Evolutionary conservation across 2,329 filamentous ascomycete species (phyloP).

Genomic region (Aspergillus pseudoterreus): DNA sequence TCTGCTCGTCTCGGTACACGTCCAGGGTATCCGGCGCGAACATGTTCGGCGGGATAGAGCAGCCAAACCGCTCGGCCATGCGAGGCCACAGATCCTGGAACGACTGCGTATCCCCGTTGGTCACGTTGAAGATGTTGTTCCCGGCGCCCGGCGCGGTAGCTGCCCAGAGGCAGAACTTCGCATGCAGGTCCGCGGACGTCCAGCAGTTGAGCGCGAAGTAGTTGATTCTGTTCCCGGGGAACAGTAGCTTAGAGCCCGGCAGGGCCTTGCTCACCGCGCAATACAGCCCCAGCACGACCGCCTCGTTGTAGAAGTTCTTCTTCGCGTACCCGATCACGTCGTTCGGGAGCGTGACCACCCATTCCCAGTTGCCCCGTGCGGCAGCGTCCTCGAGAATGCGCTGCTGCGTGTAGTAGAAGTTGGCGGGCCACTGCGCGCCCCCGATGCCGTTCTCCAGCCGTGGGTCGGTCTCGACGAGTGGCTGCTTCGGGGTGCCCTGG

Average conservation of each 20-base stretch:
- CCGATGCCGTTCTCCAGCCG: constrained; percentile 32
- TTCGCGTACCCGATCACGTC: constrained; percentile 44
- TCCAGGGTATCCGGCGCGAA: constrained; percentile 16
- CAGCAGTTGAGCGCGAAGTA: constrained; percentile 34
- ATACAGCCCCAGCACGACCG: constrained; percentile 41
- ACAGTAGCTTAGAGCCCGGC: constrained; percentile 26
- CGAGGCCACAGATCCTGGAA: constrained; percentile 42
- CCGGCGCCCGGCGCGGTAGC: constrained; percentile 24
- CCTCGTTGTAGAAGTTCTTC: constrained; percentile 43
- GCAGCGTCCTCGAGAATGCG: constrained; percentile 37
- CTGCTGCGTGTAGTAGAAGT: constrained; percentile 54
- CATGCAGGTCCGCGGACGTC: constrained; percentile 33
- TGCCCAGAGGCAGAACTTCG: constrained; percentile 36
- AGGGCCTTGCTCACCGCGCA: constrained; percentile 27
- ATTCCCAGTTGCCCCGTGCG: constrained; percentile 32
- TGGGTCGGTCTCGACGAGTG: constrained; percentile 47
- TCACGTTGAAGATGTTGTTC: constrained; percentile 43
- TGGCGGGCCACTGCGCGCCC: constrained; percentile 37
- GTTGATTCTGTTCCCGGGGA: constrained; percentile 31
- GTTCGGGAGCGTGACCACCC: constrained; percentile 44
- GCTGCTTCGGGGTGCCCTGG: constrained; percentile 46
- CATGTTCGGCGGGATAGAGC: constrained; percentile 24
- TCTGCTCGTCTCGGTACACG: constrained; percentile 7
- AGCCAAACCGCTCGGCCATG: constrained; percentile 34
- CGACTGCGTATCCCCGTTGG: constrained; percentile 36